These are phyloP conservation scores for Mycena kentingensis DNA, from an alignment of 768 basidiomycete genomes.

Conservation along the genomic window DNA sequence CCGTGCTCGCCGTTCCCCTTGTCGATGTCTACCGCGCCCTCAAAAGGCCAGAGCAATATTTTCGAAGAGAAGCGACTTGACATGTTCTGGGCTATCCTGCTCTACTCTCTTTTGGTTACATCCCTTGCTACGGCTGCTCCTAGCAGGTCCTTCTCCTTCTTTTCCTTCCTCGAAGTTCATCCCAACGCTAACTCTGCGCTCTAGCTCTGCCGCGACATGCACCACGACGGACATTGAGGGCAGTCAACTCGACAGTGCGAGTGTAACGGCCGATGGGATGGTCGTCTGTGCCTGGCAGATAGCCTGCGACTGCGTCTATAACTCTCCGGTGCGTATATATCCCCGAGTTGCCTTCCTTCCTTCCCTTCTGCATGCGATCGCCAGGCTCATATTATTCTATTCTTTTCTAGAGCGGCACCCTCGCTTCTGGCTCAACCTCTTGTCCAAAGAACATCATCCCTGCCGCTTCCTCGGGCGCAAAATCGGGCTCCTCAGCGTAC, in stretches of 20 bases:
- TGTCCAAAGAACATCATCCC: slow-evolving; percentile 1
- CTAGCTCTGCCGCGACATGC: neutral
- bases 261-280: neutral
- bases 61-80: neutral
- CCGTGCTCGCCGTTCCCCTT: neutral
- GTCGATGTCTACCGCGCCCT: neutral
- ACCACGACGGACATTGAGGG: neutral
- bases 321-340: neutral
- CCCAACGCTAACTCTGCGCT: too few species aligned
- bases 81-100: neutral
- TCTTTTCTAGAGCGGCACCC: neutral
- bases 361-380: neutral
- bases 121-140: neutral
- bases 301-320: neutral
- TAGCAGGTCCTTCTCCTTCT: neutral
- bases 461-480: neutral
- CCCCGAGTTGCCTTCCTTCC: too few species aligned
- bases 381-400: neutral
- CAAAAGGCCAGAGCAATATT: neutral
- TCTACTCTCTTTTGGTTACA: slow-evolving; percentile 3
- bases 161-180: neutral
- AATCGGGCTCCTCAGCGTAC: neutral
- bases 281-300: neutral
- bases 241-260: neutral
- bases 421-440: neutral